Conservation (phyloP, 2,329 filamentous ascomycete species). For the Aspergillus quadricinctus region DNA sequence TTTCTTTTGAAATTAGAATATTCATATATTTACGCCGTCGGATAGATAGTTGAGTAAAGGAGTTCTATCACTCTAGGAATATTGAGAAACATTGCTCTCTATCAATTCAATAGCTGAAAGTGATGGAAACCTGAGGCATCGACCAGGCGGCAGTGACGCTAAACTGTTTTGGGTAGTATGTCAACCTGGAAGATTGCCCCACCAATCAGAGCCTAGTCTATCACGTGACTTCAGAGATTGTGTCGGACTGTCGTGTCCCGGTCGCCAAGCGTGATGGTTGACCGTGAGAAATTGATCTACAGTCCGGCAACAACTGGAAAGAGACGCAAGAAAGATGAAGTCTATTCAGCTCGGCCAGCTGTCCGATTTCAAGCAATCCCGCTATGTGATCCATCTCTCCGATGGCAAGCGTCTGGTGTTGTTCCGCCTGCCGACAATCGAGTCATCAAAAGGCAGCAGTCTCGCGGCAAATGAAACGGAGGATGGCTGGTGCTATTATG, state of each 20-base stretch:
- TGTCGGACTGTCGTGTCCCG: background rate
- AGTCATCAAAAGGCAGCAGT: slow-evolving; percentile 21
- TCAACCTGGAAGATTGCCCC: too few species aligned
- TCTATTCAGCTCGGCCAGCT: slow-evolving; percentile 26
- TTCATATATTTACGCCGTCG: too few species aligned
- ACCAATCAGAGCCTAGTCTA: background rate
- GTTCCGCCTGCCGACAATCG: slow-evolving; percentile 43
- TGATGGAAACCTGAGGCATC: background rate
- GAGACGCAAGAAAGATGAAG: slow-evolving; percentile 7
- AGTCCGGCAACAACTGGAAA: background rate
- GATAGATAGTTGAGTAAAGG: too few species aligned
- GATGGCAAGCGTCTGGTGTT: slow-evolving; percentile 44
- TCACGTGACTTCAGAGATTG: background rate
- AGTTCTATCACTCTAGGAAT: too few species aligned
- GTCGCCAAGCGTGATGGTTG: background rate
- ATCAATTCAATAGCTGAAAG: background rate
- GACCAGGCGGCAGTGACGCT: background rate
- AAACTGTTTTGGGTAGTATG: background rate
- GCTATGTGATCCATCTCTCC: slow-evolving; percentile 43
- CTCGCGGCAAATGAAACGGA: slow-evolving; percentile 26
- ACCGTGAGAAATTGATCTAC: background rate
- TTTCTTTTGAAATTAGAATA: too few species aligned
- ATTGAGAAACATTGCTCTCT: background rate
- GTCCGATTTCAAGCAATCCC: slow-evolving; percentile 34
- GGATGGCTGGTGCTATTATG: slow-evolving; percentile 44